A percentile compares a stretch with the other conserved stretches of the same genome.
These are phyloP conservation scores for Trametes gibbosa DNA, from an alignment of 768 basidiomycete genomes.

Conservation along the genomic window DNA sequence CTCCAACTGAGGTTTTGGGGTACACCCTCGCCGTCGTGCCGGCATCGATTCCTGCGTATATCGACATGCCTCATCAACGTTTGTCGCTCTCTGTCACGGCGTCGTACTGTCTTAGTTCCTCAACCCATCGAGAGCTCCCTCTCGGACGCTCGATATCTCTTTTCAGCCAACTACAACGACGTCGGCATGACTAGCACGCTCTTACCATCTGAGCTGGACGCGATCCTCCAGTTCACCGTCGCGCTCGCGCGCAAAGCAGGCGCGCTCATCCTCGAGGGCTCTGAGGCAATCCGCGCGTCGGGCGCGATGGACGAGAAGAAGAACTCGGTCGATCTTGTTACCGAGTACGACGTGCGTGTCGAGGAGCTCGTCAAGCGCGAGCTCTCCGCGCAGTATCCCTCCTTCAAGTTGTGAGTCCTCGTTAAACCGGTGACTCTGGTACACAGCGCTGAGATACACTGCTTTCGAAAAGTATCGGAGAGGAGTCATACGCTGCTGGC, in stretches of 20 bases:
- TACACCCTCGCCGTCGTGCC: slow-evolving; percentile 7
- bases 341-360: slow-evolving; percentile 89
- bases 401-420: slow-evolving; percentile 74
- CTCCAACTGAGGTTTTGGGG: neutral
- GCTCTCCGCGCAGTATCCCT: slow-evolving; percentile 63
- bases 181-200: slow-evolving; percentile 32
- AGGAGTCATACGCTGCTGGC: slow-evolving; percentile 88
- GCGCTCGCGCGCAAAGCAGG: slow-evolving; percentile 76
- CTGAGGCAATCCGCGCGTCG: slow-evolving; percentile 63
- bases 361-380: slow-evolving; percentile 79
- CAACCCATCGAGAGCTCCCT: neutral
- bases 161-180: neutral
- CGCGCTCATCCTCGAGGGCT: slow-evolving; percentile 72
- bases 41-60: neutral
- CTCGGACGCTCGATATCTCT: too few relatives aligned
- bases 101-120: neutral
- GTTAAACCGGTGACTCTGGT: too few relatives aligned
- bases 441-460: neutral
- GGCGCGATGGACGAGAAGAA: slow-evolving; percentile 76
- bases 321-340: slow-evolving; percentile 93
- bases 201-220: slow-evolving; percentile 47
- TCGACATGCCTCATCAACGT: slow-evolving; percentile 6
- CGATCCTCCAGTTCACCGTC: slow-evolving; percentile 66
- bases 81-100: neutral
- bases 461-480: slow-evolving; percentile 67